Conservation (phyloP, 305 asterid genomes). For the Solanum hybrid region DNA sequence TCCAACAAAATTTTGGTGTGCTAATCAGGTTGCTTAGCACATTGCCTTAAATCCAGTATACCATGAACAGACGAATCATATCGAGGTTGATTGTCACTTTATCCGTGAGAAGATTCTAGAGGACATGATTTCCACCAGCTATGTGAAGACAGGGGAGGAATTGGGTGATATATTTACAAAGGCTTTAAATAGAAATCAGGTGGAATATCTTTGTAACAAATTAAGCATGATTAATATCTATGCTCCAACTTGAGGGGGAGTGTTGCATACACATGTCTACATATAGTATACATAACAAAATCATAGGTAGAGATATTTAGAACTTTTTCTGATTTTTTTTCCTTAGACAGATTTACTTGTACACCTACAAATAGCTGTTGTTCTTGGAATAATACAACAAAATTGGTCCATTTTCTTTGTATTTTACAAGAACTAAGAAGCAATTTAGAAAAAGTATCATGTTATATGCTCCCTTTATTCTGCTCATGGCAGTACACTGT, state of each 20-base stretch:
- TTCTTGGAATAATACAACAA: not conserved
- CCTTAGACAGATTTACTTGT: not conserved
- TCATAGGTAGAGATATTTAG: not conserved
- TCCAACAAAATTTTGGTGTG: not conserved
- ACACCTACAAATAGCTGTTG: not conserved
- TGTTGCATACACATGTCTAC: not conserved
- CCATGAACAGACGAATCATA: not conserved
- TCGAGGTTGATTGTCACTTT: not conserved
- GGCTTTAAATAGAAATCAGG: not conserved
- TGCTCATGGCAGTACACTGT: not conserved
- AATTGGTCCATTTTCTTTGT: not conserved
- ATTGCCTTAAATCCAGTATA: not conserved
- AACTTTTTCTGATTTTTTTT: not conserved
- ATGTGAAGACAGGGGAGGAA: not conserved
- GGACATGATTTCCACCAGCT: not conserved
- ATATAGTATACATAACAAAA: not conserved
- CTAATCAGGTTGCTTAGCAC: not conserved
- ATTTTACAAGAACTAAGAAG: not conserved
- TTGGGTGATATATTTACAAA: not conserved
- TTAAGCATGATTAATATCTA: not conserved
- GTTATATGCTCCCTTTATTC: not conserved
- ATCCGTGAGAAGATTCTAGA: not conserved
- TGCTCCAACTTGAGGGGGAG: not conserved
- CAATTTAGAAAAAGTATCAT: not conserved
- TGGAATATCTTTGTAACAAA: not conserved